phyloP scores from a whole-genome alignment of 169 alveolate genomes.

The Plasmodium sp. region DNA sequence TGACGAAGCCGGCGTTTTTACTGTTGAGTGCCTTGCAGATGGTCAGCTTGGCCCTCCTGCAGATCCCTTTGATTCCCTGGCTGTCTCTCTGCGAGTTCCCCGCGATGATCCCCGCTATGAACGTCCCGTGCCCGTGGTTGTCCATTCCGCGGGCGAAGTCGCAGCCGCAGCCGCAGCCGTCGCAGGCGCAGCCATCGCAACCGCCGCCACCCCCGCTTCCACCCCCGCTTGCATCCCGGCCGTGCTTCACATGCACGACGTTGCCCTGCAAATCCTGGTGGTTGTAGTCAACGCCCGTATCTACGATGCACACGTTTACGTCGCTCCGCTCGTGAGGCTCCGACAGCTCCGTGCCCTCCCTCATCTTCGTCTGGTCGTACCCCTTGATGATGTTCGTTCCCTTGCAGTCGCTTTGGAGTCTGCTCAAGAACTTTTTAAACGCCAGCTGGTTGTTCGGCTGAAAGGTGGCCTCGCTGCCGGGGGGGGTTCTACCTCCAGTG shows the following conservation, averaged over 20 bases:
- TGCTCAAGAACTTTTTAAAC: neutral
- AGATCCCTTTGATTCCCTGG: slow-evolving; percentile 47
- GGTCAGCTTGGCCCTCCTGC: slow-evolving; percentile 60
- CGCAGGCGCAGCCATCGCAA: slow-evolving; percentile 78
- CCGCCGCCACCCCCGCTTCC: slow-evolving; percentile 55
- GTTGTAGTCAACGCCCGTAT: slow-evolving; percentile 88
- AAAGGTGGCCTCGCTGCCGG: neutral
- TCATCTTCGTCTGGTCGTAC: neutral
- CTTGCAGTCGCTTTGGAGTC: neutral
- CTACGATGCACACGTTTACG: slow-evolving; percentile 82
- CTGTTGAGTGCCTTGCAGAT: slow-evolving; percentile 78
- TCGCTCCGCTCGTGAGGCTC: neutral
- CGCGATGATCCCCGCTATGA: slow-evolving; percentile 82
- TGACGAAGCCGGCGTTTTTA: slow-evolving; percentile 77
- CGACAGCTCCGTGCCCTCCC: neutral
- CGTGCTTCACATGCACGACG: slow-evolving; percentile 79
- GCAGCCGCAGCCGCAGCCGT: slow-evolving; percentile 75
- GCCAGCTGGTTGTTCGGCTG: neutral
- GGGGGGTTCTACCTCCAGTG: too few relatives aligned
- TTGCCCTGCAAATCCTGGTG: slow-evolving; percentile 85
- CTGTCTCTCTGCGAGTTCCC: neutral
- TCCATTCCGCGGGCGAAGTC: slow-evolving; percentile 77
- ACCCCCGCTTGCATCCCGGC: slow-evolving; percentile 34
- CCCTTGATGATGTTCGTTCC: slow-evolving; percentile 17
- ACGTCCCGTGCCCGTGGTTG: slow-evolving; percentile 90